Base-by-base conservation (phyloP, 371 early-diverging fungal species). In the Actinomucor elegans region DNA sequence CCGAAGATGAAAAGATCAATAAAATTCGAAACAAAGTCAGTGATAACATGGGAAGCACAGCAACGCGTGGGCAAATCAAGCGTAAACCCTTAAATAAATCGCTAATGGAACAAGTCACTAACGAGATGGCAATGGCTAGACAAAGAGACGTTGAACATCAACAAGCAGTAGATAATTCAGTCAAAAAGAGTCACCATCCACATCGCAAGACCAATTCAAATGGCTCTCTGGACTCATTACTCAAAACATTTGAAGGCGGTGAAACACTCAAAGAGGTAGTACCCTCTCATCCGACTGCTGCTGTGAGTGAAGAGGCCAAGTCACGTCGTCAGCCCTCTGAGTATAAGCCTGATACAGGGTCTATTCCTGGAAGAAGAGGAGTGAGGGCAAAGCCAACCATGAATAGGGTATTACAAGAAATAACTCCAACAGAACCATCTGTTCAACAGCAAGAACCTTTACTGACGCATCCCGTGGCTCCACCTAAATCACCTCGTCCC, bases 41-140 rank as follows among this genome's bases (percentile, higher is more conserved):
- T n/a, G 37, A 49, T 14, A 57, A 65, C 11, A 48, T 35, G 20
- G 52, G 51, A 10, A 58, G 61, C 11, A 64, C 66, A 21, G 57
- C 57, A 15, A 41, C 45, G 17, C 58, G 63, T n/a, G 59, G 48
- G 4, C 62, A 48, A n/a, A 59, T 68, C 26, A 65, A 60, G 14
- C 50, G 74, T 28, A 73, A 73, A 28, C 74, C 74, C 4, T 35
- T 73, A 3, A 57, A 57, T n/a, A 55, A 55, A 20, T 42, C 65
- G 5, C 24, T 65, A 7, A 59, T 65, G 55, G 55, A 55, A 6
- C 45, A 59, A 33, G 49, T 40, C 6, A 34, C 45, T 6, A 52
- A 44, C 20, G 48, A 54, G 38, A 60, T 49, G 55, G 38, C 54
- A 26, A 31, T 48, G 9, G 41, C 53, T 11, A 32, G 36, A 7